These are phyloP conservation scores for Mrakiaceae sp. DNA, from an alignment of 1,284 basidiomycete species.

Conservation along the genomic window DNA sequence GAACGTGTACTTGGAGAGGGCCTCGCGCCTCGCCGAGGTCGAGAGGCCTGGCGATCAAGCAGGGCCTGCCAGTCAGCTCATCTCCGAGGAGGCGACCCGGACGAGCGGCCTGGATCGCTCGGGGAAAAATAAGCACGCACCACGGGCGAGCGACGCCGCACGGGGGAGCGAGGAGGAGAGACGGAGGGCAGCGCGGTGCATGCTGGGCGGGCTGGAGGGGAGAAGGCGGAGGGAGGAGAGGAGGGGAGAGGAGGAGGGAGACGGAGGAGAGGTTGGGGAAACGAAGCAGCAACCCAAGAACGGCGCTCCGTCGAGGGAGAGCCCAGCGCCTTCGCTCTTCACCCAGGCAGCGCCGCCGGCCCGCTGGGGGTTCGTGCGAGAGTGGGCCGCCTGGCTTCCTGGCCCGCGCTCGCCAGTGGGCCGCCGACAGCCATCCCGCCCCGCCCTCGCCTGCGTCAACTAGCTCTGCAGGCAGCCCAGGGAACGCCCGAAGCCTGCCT, in stretches of 20 bases:
- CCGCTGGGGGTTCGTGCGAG: too few relatives aligned
- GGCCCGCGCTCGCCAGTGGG: too few relatives aligned
- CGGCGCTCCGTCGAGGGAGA: neutral
- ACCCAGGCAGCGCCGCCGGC: too few relatives aligned
- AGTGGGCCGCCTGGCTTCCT: too few relatives aligned
- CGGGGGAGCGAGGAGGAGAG: neutral
- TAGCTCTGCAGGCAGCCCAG: too few relatives aligned
- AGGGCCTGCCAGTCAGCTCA: neutral
- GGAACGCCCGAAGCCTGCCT: too few relatives aligned
- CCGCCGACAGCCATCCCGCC: too few relatives aligned
- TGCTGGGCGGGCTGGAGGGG: neutral
- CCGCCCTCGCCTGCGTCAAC: too few relatives aligned
- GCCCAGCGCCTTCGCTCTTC: too few relatives aligned
- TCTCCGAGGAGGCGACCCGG: neutral
- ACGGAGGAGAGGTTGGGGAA: neutral
- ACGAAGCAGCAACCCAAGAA: neutral
- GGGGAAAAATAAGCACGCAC: constrained; percentile 1
- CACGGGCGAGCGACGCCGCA: constrained; percentile 6
- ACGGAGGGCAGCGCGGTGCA: constrained; percentile 14
- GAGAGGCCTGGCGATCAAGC: constrained; percentile 55
- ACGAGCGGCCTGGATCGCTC: neutral
- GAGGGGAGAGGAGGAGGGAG: neutral
- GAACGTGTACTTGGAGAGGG: constrained; percentile 85
- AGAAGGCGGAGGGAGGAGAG: neutral
- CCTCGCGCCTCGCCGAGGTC: constrained; percentile 62